Conservation (phyloP, 176 grass and related monocot species). For the Luzula sylvatica region DNA sequence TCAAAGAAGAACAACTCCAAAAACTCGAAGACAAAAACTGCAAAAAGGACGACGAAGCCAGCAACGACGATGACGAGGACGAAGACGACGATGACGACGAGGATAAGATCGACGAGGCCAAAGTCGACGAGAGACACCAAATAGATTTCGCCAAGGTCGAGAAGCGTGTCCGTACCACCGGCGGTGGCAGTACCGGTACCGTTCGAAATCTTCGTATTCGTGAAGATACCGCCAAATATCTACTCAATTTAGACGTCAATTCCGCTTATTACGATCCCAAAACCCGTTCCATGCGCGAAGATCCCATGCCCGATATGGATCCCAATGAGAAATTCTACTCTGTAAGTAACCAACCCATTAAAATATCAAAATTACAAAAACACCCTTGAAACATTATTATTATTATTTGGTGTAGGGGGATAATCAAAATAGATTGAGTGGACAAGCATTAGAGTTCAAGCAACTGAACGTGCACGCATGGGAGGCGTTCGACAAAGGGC, state of each 20-base stretch:
- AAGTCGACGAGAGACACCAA: slow-evolving; percentile 90
- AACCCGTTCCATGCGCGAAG: slow-evolving; percentile 92
- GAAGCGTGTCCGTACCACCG: slow-evolving; percentile 89
- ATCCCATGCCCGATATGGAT: slow-evolving; percentile 82
- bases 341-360: slow-evolving; percentile 30
- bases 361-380: too few species aligned
- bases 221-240: slow-evolving; percentile 92
- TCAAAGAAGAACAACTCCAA: slow-evolving; percentile 88
- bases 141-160: slow-evolving; percentile 99
- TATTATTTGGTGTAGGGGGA: slow-evolving; percentile 53
- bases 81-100: slow-evolving; percentile 84
- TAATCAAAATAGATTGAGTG: slow-evolving; percentile 85
- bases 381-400: neutral
- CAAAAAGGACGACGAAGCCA: slow-evolving; percentile 30
- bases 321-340: slow-evolving; percentile 98
- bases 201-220: slow-evolving; percentile 97
- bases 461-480: slow-evolving; percentile 77
- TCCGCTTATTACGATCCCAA: slow-evolving; percentile 98
- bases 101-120: slow-evolving; percentile 85
- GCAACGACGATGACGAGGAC: slow-evolving; percentile 38
- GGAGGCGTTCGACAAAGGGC: slow-evolving; percentile 95
- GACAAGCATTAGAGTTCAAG: slow-evolving; percentile 92
- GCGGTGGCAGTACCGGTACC: slow-evolving; percentile 96
- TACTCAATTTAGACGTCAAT: slow-evolving; percentile 90
- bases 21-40: slow-evolving; percentile 86